phyloP scores from a whole-genome alignment of 768 basidiomycete genomes.

The Boletellus ananiceps region DNA sequence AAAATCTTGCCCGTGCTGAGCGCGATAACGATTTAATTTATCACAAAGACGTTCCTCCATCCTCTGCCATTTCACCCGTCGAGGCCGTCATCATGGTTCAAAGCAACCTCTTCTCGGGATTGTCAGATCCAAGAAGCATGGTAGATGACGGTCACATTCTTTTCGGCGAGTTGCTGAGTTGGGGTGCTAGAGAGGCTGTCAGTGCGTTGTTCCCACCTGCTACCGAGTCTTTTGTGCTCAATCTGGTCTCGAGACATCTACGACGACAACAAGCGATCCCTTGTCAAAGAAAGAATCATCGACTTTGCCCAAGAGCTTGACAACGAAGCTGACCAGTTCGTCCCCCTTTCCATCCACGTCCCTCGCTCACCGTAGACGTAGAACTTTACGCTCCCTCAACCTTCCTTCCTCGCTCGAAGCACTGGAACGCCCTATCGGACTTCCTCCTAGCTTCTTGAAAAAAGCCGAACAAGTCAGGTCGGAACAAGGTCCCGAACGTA shows the following conservation, averaged over 20 bases:
- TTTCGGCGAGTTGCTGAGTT: constrained; percentile 73
- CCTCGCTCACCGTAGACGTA: constrained; percentile 28
- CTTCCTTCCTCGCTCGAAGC: constrained; percentile 86
- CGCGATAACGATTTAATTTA: constrained; percentile 96
- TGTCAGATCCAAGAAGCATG: constrained; percentile 54
- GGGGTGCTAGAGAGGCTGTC: constrained; percentile 86
- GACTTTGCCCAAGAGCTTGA: constrained; percentile 60
- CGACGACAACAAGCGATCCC: constrained; percentile 69
- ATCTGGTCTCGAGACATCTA: constrained; percentile 61
- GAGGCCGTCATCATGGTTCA: constrained; percentile 63
- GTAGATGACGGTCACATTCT: constrained; percentile 54
- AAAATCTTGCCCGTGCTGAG: constrained; percentile 63
- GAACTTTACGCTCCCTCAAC: constrained; percentile 64
- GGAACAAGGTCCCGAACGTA: constrained; percentile 68
- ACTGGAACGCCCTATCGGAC: constrained; percentile 77
- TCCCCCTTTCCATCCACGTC: constrained; percentile 3
- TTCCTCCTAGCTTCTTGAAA: constrained; percentile 82
- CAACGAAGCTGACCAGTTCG: constrained; percentile 56
- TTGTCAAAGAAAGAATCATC: constrained; percentile 64
- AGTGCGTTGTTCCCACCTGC: constrained; percentile 45
- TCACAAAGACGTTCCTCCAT: constrained; percentile 78
- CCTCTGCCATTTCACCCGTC: constrained; percentile 62
- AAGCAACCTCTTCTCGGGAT: constrained; percentile 47
- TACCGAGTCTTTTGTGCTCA: background rate
- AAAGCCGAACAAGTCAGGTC: constrained; percentile 82